These are phyloP conservation scores for Wilcoxina mikolae DNA, from an alignment of 495 filamentous ascomycete species.

Conservation along the genomic window DNA sequence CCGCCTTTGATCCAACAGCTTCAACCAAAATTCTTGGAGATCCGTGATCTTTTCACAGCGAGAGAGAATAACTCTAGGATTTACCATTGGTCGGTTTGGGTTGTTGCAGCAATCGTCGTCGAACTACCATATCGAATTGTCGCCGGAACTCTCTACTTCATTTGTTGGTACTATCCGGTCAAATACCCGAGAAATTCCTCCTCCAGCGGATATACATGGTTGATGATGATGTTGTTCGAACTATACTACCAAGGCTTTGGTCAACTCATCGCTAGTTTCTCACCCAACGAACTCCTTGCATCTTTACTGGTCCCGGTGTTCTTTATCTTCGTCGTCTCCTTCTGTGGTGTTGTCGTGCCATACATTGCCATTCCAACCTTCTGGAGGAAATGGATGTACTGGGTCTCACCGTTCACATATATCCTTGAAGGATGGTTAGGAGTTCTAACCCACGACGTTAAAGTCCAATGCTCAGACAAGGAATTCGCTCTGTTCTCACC, in stretches of 20 bases:
- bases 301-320: conserved; percentile 52
- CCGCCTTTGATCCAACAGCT: conserved; percentile 40
- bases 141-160: conserved; percentile 44
- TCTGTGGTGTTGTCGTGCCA: conserved; percentile 50
- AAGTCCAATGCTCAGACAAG: conserved; percentile 39
- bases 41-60: conserved; percentile 52
- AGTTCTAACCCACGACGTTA: conserved; percentile 39
- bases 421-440: conserved; percentile 44
- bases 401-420: conserved; percentile 49
- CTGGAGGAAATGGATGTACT: conserved; percentile 60
- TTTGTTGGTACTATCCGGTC: conserved; percentile 48
- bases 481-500: conserved; percentile 46
- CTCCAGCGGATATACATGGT: conserved; percentile 18
- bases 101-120: conserved; percentile 52
- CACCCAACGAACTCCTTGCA: conserved; percentile 57
- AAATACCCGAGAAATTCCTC: conserved; percentile 27
- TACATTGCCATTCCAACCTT: conserved; percentile 41
- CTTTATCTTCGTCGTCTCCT: conserved; percentile 48
- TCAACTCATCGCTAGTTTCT: conserved; percentile 59
- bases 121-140: conserved; percentile 59
- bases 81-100: conserved; percentile 59
- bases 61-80: conserved; percentile 54
- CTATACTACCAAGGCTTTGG: conserved; percentile 59
- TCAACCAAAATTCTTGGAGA: conserved; percentile 53
- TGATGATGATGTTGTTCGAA: conserved; percentile 48